phyloP scores from a whole-genome alignment of 2,329 filamentous ascomycete genomes.

The Neofusicoccum cordaticola region DNA sequence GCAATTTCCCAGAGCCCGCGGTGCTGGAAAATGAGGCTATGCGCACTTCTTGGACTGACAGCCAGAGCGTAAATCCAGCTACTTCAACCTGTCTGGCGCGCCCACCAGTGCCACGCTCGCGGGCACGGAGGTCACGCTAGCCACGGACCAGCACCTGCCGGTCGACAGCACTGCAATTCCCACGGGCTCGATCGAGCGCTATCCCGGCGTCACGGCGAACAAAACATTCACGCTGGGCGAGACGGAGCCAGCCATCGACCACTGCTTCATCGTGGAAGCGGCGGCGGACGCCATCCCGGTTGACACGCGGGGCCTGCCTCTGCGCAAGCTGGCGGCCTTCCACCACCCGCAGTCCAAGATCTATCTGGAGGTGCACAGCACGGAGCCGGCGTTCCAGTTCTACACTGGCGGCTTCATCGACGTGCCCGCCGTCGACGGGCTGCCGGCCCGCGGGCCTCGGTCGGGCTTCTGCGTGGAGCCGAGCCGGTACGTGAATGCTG shows the following conservation, averaged over 20 bases:
- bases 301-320: slow-evolving; percentile 54
- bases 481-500: slow-evolving; percentile 83
- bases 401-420: slow-evolving; percentile 87
- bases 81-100: slow-evolving; percentile 64
- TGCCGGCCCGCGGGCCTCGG: slow-evolving; percentile 63
- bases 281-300: slow-evolving; percentile 45
- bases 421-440: slow-evolving; percentile 60
- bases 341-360: slow-evolving; percentile 71
- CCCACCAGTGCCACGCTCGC: slow-evolving; percentile 55
- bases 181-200: slow-evolving; percentile 62
- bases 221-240: slow-evolving; percentile 70
- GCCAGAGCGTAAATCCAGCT: slow-evolving; percentile 39
- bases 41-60: too few species aligned
- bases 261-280: slow-evolving; percentile 80
- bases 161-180: slow-evolving; percentile 74
- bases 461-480: slow-evolving; percentile 91
- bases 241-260: slow-evolving; percentile 73
- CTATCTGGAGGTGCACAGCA: slow-evolving; percentile 83
- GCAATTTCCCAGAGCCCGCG: slow-evolving; percentile 1
- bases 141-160: slow-evolving; percentile 66
- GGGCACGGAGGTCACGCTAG: slow-evolving; percentile 59
- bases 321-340: slow-evolving; percentile 68
- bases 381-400: slow-evolving; percentile 95
- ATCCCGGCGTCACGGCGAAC: slow-evolving; percentile 63
- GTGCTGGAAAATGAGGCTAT: not conserved